phyloP scores from a whole-genome alignment of 768 basidiomycete genomes.

The Hemileccinum impolitum region DNA sequence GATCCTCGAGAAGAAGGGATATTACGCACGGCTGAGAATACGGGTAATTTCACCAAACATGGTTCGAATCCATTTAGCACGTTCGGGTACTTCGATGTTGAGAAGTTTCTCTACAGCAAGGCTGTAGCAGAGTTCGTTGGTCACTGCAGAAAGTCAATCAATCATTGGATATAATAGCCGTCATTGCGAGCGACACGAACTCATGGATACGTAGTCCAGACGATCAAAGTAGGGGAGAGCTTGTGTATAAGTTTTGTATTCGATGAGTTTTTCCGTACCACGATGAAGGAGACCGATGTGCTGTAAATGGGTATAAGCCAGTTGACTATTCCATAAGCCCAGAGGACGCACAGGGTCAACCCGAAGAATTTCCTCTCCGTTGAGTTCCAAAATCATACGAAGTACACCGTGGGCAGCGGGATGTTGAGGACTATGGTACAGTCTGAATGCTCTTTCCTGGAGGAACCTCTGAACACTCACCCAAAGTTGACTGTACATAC shows the following conservation, averaged over 20 bases:
- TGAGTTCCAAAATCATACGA: constrained; percentile 94
- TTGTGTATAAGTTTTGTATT: constrained; percentile 98
- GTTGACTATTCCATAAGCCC: neutral
- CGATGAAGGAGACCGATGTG: constrained; percentile 96
- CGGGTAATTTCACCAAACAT: constrained; percentile 97
- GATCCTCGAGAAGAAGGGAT: constrained; percentile 2
- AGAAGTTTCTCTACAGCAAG: constrained; percentile 97
- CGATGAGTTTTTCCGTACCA: constrained; percentile 97
- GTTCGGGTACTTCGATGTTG: constrained; percentile 94
- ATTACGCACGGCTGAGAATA: constrained; percentile 78
- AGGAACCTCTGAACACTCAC: constrained; percentile 33
- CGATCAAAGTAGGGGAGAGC: constrained; percentile 99
- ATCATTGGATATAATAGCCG: neutral
- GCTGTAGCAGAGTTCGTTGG: constrained; percentile 96
- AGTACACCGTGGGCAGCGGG: constrained; percentile 99
- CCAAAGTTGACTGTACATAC: constrained; percentile 81
- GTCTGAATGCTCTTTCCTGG: neutral
- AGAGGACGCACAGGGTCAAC: constrained; percentile 65
- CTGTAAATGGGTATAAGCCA: constrained; percentile 34
- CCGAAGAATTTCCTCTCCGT: constrained; percentile 92
- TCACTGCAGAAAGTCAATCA: constrained; percentile 60
- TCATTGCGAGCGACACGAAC: constrained; percentile 44
- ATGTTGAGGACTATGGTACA: constrained; percentile 66
- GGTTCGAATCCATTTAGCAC: constrained; percentile 98
- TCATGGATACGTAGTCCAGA: constrained; percentile 99